Base-by-base conservation (phyloP, 1,284 basidiomycete genomes). In the Cystobasidiaceae sp. region DNA sequence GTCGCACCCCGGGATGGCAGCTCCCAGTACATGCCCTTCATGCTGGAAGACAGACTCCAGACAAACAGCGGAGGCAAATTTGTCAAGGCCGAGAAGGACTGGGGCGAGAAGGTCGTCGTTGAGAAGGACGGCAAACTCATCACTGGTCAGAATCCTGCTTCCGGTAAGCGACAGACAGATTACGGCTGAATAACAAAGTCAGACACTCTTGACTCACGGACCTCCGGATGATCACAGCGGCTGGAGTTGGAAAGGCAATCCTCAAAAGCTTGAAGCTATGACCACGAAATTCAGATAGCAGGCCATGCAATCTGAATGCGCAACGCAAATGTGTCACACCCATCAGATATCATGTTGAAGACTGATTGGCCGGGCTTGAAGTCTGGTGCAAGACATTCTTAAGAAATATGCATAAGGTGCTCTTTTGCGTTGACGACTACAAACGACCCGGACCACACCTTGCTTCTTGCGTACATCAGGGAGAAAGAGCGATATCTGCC, bases 61-160 rank as follows among this genome's bases (percentile, higher is more conserved):
- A 43, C 46, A n/a, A 65, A 65, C 27, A 52, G 50, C 25, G 62
- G 62, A 43, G 62, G 52, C 37, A 56, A 57, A 45, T 65, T 52
- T 32, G 33, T 32, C 34, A 60, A 54, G 34, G 57, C 59, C 23
- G 55, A 49, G 15, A 28, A 66, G 28, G 54, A 57, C 34, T 66
- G 55, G 32, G 32, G 61, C 28, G 56, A 68, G 28, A 70, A 70
- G 3, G 65, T 70, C 5, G 77, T 77, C 6, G 73, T 79, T 9
- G 75, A 79, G 6, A 50, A 71, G 30, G 66, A 77, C 46, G 80
- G 80, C 6, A 67, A 76, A 61, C 74, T 80, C 56, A 68, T 71
- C 13, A 69, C 62, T 45, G 62, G 62, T 39, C 62, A 65, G 33
- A 65, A 65, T 33, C 62, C 62, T 33, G 52, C 54, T 57, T 57